Base-by-base conservation (phyloP, 108 stramenopile species). In the Pseudonitzschia multiseries region DNA sequence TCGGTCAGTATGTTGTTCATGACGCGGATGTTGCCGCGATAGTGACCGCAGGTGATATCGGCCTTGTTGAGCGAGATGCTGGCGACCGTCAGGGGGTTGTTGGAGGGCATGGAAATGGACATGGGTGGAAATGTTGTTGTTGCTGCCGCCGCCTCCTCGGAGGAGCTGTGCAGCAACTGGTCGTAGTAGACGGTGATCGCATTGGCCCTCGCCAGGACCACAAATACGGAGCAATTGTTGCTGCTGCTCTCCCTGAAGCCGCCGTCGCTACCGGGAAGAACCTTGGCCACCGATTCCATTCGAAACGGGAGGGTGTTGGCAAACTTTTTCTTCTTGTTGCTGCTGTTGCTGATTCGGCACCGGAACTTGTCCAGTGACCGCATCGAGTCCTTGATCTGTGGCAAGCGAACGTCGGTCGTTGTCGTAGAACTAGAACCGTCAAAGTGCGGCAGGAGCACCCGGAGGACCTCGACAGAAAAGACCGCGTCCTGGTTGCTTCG, bases 11-110 rank as follows among this genome's bases (percentile, higher is more conserved):
- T 40, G 62, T 82, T 71, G 52, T 84, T 80, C 33, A 89, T 56
- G 21, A 93, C 66, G 28, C 77, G 52, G 56, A 93, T 90, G 24
- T 80, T 70, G 53, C 92, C 92, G 51, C 65, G 52, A 13, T 67
- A n/a, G 52, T 79, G 72, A 20, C 86, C 86, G 67, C 82, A 82
- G 0, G 85, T 76, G 48, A 86, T 75, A 61, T 86, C 85, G 48
- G 33, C 53, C 14, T 70, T 68, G 60, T 82, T 78, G 6, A 67
- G 46, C 9, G 81, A 75, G 15, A 79, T 50, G 22, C 56, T 50
- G 14, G 77, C 27, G 1, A 79, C 69, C n/a, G 76, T 72, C 1
- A 82, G 14, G 17, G 73, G 62, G 44, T 79, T 81, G 4, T 71
- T 60, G 6, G 72, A 22, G 27, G 81, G 53, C 64, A 72, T 63